Conservation (phyloP, 768 basidiomycete genomes). For the Pisolithus marmoratus region DNA sequence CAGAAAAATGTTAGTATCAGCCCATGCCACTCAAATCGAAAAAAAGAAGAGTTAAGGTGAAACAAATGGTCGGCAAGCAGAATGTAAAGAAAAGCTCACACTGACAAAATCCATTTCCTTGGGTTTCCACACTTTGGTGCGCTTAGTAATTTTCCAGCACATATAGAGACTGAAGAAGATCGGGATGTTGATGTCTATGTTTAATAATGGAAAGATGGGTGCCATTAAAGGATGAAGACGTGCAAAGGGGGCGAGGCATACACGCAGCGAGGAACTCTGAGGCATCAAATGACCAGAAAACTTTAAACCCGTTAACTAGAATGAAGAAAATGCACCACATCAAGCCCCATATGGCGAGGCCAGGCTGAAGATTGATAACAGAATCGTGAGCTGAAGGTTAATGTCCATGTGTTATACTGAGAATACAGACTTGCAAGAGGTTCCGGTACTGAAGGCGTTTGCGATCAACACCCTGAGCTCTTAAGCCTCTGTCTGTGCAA, state of each 20-base stretch:
- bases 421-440: constrained; percentile 34
- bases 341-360: constrained; percentile 63
- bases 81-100: constrained; percentile 28
- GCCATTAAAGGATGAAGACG: neutral
- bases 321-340: constrained; percentile 58
- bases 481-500: constrained; percentile 55
- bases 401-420: neutral
- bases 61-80: neutral
- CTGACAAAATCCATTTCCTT: constrained; percentile 69
- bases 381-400: neutral
- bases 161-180: constrained; percentile 16
- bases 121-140: constrained; percentile 41
- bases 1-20: neutral
- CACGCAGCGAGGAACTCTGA: constrained; percentile 46
- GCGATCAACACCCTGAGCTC: constrained; percentile 63
- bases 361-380: constrained; percentile 32
- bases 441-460: constrained; percentile 56
- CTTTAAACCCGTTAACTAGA: constrained; percentile 48
- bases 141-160: constrained; percentile 16
- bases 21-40: neutral
- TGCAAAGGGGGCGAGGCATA: constrained; percentile 15
- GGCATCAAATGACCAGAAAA: constrained; percentile 59
- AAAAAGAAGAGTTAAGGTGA: neutral
- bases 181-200: constrained; percentile 30
- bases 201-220: neutral